Evolutionary conservation across 192 early-diverging fungal species (phyloP), one percentile per base, ranked within the genome.

Genomic region (Rhizophagus clarus): DNA sequence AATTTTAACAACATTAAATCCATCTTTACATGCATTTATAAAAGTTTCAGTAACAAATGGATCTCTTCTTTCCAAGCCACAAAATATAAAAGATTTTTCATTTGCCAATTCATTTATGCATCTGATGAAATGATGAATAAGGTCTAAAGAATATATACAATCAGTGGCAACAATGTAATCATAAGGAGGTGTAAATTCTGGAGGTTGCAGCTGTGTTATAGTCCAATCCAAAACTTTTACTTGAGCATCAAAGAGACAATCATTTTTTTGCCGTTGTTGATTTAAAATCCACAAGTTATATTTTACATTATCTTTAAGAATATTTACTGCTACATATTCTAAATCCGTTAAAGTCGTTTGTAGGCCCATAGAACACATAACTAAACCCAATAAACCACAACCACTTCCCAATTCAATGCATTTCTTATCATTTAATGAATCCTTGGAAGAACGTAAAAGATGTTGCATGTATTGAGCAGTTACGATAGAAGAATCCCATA

Each of bases 341-440:
- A 84, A 40, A 80, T 84, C 83, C 0, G 83, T 84, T 6, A 82
- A 37, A 4, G 71, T 69, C 0, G 82, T 79, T 24, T 82, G 74
- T 28, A 79, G 82, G 11, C 83, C 83, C 4, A 78, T 32, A 2
- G 83, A 70, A 29, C 81, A 77, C 81, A 82, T 82, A 11, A 72
- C 63, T 22, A 84, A 45, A 4, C 81, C 83, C 22, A 71, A 73
- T 20, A 84, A 34, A 8, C 83, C 83, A 79, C 83, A 84, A 6
- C 83, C 83, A 40, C 81, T 82, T 15, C 83, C 83, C 4, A 84
- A 61, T 51, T 84, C 83, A 45, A 84, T 61, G 61, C 83, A 84
- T 11, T 14, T 32, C 56, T 79, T 60, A 79, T 79, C 7, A 37
- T 15, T 26, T 62, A 17, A 9, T 66, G 34, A 10, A 40, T 62